Evolutionary conservation across 257 asterid genomes (phyloP).

Genomic region (Solanum commersonii): DNA sequence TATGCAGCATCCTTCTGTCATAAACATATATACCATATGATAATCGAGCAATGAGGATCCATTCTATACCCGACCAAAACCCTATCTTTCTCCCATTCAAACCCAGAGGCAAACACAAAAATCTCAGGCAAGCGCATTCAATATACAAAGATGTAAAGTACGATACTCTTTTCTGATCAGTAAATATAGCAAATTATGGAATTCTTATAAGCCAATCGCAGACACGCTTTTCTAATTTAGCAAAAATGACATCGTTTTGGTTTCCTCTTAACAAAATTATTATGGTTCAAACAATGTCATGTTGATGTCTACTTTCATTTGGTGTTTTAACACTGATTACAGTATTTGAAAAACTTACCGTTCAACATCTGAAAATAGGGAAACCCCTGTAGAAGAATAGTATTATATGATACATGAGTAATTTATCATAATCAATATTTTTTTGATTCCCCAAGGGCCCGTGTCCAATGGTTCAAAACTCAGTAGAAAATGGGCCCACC

Average conservation of each 20-base stretch:
- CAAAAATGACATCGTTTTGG: neutral
- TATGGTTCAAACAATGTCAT: neutral
- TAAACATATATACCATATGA: neutral
- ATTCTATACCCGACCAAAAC: neutral
- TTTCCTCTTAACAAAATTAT: neutral
- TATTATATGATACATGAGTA: neutral
- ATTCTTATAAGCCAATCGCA: neutral
- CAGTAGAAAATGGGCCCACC: neutral
- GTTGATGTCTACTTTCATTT: neutral
- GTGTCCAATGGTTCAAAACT: neutral
- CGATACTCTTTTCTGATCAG: neutral
- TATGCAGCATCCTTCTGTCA: neutral
- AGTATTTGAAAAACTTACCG: neutral
- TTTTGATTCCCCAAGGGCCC: neutral
- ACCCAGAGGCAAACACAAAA: neutral
- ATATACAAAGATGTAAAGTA: neutral
- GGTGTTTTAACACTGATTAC: neutral
- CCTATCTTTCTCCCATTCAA: neutral
- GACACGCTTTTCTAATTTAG: neutral
- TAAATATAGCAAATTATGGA: neutral
- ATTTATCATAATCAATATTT: neutral
- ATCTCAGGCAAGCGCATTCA: neutral
- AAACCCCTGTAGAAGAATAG: neutral
- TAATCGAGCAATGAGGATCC: neutral
- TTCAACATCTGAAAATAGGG: neutral